These are phyloP conservation scores for Nidularia pulvinata DNA, from an alignment of 768 basidiomycete species.

Conservation along the genomic window DNA sequence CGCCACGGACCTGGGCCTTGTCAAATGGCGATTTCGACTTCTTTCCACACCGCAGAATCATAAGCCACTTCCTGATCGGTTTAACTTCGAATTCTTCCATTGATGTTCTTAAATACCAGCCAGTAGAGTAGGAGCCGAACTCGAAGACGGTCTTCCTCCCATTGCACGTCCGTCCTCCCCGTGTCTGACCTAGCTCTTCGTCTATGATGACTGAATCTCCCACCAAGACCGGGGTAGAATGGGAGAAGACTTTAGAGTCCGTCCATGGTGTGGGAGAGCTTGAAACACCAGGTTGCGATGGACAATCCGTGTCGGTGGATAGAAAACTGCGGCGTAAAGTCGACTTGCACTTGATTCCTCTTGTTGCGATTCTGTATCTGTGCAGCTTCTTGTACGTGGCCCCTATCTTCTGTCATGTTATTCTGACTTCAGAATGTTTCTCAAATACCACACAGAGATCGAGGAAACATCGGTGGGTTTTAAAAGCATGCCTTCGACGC, in stretches of 20 bases:
- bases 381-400: constrained; percentile 27
- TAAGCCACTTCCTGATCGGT: constrained; percentile 1
- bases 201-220: constrained; percentile 1
- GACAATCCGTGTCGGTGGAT: constrained; percentile 2
- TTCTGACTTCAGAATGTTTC: not conserved
- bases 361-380: constrained; percentile 32
- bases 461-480: not conserved
- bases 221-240: not conserved
- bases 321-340: constrained; percentile 13
- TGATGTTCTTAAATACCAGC: constrained; percentile 2
- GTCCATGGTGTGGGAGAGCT: not conserved
- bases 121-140: not conserved
- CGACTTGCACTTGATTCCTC: constrained; percentile 26
- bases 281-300: not conserved
- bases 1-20: not conserved
- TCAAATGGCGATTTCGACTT: not conserved
- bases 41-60: not conserved
- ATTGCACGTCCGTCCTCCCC: not conserved
- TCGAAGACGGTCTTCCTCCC: not conserved
- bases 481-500: not conserved
- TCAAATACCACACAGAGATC: not conserved
- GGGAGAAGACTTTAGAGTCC: constrained; percentile 1
- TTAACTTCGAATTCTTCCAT: not conserved
- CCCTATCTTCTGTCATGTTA: not conserved
- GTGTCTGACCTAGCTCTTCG: not conserved